Conservation (phyloP, 345 rosid genomes). For the Turnera subulata region DNA sequence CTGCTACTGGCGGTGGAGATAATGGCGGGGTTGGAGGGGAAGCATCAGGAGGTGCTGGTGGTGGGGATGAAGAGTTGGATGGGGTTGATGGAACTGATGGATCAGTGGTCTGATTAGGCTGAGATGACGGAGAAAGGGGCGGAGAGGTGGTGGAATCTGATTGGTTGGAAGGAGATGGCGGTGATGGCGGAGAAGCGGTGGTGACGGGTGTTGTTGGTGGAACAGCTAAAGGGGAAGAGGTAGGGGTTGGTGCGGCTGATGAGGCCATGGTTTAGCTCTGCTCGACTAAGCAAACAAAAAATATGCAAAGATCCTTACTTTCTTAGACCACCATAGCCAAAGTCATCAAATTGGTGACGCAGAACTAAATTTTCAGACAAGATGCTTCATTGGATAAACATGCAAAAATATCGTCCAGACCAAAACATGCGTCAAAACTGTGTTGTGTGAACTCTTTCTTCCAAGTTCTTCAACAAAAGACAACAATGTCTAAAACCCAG, state of each 20-base stretch:
- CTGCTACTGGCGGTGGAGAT: slow-evolving; percentile 25
- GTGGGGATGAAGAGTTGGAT: slow-evolving; percentile 29
- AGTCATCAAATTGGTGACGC: slow-evolving; percentile 3
- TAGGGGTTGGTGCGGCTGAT: slow-evolving; percentile 40
- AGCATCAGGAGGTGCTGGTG: slow-evolving; percentile 38
- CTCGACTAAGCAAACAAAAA: slow-evolving; percentile 2
- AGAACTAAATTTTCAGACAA: background rate
- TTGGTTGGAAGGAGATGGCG: slow-evolving; percentile 15
- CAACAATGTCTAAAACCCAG: slow-evolving; percentile 10
- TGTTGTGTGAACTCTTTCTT: slow-evolving; percentile 5
- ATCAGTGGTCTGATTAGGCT: slow-evolving; percentile 28
- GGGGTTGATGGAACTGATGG: slow-evolving; percentile 37
- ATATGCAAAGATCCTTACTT: slow-evolving; percentile 22
- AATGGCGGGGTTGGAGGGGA: slow-evolving; percentile 19
- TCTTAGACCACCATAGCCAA: slow-evolving; percentile 14
- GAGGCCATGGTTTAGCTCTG: slow-evolving; percentile 43
- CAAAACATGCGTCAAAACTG: background rate
- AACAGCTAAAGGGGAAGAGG: slow-evolving; percentile 29
- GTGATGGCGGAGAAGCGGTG: slow-evolving; percentile 27
- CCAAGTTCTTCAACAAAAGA: slow-evolving; percentile 3
- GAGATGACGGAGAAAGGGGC: slow-evolving; percentile 28
- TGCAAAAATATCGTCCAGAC: background rate
- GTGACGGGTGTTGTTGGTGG: slow-evolving; percentile 24
- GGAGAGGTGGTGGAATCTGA: slow-evolving; percentile 5
- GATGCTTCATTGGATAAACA: background rate